Conservation (phyloP, 345 rosid genomes). For the Cochlearia excelsa region DNA sequence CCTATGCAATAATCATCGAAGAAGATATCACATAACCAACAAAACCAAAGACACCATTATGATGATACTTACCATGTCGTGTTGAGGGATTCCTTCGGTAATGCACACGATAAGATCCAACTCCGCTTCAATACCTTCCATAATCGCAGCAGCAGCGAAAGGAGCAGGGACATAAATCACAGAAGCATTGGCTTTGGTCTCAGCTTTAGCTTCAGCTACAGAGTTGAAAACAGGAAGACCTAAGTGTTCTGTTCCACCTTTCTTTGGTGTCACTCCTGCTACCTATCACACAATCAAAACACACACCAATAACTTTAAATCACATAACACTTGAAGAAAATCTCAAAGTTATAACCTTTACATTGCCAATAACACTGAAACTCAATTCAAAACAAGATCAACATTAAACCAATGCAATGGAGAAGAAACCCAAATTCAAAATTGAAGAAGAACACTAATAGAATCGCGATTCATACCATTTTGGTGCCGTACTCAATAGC, state of each 20-base stretch:
- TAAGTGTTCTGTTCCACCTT: constrained; percentile 99
- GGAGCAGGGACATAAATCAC: constrained; percentile 95
- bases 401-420: background rate
- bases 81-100: constrained; percentile 96
- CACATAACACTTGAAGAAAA: background rate
- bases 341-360: background rate
- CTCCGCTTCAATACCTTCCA: constrained; percentile 95
- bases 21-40: background rate
- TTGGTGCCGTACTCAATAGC: constrained; percentile 98
- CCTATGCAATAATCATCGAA: constrained; percentile 11
- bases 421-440: constrained; percentile 1
- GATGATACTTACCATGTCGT: constrained; percentile 68
- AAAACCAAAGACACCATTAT: background rate
- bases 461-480: constrained; percentile 49
- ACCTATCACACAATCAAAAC: constrained; percentile 46
- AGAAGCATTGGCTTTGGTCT: constrained; percentile 92
- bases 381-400: too few relatives aligned
- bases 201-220: constrained; percentile 97
- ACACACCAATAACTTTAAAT: constrained; percentile 1
- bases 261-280: constrained; percentile 98
- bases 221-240: constrained; percentile 97
- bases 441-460: background rate
- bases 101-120: constrained; percentile 89
- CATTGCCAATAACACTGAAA: background rate
- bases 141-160: constrained; percentile 92